Percentiles rank a stretch among this genome's conserved stretches.
Conservation (phyloP, 495 filamentous ascomycete species). For the Aspergillus nanangensis region DNA sequence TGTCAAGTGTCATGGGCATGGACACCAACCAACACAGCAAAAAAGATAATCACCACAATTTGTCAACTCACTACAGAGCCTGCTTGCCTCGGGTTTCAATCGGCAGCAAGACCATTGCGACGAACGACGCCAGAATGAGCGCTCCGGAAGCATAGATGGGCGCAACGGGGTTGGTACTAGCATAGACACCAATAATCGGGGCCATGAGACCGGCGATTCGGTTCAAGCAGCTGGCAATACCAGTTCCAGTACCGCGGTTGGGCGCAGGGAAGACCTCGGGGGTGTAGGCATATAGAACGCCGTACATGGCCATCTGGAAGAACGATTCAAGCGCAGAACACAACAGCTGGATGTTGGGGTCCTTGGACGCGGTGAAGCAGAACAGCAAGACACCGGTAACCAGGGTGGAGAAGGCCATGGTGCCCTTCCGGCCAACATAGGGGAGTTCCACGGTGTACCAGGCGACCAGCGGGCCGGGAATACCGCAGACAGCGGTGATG, state of each 20-base stretch:
- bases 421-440: conserved; percentile 51
- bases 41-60: no score
- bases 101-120: conserved; percentile 47
- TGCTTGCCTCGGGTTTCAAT: conserved; percentile 52
- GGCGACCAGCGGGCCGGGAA: conserved; percentile 49
- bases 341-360: conserved; percentile 39
- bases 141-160: conserved; percentile 51
- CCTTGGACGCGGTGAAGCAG: conserved; percentile 41
- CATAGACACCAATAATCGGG: conserved; percentile 53
- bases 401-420: conserved; percentile 43
- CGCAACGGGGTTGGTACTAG: conserved; percentile 36
- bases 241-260: conserved; percentile 50
- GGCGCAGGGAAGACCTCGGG: conserved; percentile 54
- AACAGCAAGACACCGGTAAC: conserved; percentile 50
- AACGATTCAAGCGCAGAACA: conserved; percentile 47
- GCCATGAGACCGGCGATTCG: conserved; percentile 54
- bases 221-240: conserved; percentile 50
- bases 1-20: no score
- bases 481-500: conserved; percentile 48
- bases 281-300: conserved; percentile 52
- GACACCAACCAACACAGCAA: no score
- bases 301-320: conserved; percentile 53
- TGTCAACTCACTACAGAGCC: conserved; percentile 27
- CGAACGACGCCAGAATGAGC: conserved; percentile 46
- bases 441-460: conserved; percentile 42